These are phyloP conservation scores for Phytophthora meadii DNA, from an alignment of 352 stramenopile genomes.

Conservation along the genomic window DNA sequence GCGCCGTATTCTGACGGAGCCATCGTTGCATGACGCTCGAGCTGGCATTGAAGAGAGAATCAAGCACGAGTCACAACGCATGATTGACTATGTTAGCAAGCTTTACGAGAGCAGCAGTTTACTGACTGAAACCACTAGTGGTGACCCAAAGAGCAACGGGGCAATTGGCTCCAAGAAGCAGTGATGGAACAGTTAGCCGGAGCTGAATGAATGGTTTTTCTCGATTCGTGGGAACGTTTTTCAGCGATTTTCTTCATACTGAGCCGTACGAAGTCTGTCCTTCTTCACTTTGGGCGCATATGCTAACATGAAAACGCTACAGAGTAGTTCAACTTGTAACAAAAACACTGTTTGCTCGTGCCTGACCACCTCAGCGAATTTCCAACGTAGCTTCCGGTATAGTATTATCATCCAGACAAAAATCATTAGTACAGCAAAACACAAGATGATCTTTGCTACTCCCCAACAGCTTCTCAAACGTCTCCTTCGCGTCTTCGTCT, in stretches of 20 bases:
- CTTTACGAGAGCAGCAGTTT: conserved; percentile 40
- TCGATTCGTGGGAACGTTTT: no score
- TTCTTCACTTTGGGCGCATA: no score
- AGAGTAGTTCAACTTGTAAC: no score
- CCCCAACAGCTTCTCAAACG: conserved; percentile 22
- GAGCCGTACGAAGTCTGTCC: no score
- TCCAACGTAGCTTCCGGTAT: no score
- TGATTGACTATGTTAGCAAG: conserved; percentile 71
- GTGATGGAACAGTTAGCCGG: conserved; percentile 3
- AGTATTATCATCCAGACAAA: no score
- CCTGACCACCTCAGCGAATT: no score
- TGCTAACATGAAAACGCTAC: no score
- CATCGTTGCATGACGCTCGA: conserved; percentile 26
- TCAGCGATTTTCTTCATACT: no score
- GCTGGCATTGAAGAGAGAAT: conserved; percentile 46
- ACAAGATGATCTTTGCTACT: neutral
- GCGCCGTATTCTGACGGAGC: conserved; percentile 36
- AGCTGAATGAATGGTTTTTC: no score
- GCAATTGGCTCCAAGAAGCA: conserved; percentile 32
- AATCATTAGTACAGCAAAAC: no score
- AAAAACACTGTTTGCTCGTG: no score
- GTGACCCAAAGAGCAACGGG: conserved; percentile 16
- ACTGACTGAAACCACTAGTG: conserved; percentile 2
- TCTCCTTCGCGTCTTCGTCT: conserved; percentile 5
- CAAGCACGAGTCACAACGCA: conserved; percentile 61